Evolutionary conservation across 2,329 filamentous ascomycete species (phyloP).

Genomic region (Cytospora mali): DNA sequence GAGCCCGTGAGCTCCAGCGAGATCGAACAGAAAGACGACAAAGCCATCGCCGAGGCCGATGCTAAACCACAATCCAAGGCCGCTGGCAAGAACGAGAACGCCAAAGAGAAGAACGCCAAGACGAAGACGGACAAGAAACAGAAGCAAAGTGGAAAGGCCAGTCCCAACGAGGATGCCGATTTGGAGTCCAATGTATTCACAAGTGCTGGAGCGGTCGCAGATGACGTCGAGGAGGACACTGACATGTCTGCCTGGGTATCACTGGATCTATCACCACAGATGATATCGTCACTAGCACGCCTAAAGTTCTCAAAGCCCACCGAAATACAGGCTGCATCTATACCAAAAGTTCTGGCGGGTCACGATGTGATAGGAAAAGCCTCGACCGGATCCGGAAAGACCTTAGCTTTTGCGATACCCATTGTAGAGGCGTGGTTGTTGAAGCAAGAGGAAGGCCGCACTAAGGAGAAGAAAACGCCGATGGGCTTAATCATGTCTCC

Average conservation of each 20-base stretch:
- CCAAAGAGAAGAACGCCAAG: conserved; percentile 35
- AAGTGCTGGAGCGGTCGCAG: conserved; percentile 51
- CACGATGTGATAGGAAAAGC: conserved; percentile 96
- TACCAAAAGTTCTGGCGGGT: conserved; percentile 80
- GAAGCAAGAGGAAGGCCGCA: conserved; percentile 42
- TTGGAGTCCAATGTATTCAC: conserved; percentile 55
- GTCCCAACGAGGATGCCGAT: conserved; percentile 43
- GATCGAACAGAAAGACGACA: conserved; percentile 27
- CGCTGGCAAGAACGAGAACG: conserved; percentile 31
- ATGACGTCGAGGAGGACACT: conserved; percentile 58
- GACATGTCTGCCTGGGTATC: conserved; percentile 80
- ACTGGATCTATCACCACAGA: conserved; percentile 71
- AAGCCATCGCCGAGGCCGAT: conserved; percentile 23
- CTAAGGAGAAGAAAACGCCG: conserved; percentile 50
- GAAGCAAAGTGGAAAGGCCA: conserved; percentile 38
- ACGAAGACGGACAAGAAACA: conserved; percentile 36
- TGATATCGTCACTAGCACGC: conserved; percentile 74
- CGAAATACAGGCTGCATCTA: conserved; percentile 75
- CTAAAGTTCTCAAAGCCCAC: conserved; percentile 83
- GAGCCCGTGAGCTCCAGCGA: conserved; percentile 28
- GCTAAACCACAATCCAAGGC: conserved; percentile 29
- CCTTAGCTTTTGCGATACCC: conserved; percentile 89
- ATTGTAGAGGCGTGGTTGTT: conserved; percentile 82
- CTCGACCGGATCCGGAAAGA: conserved; percentile 95
- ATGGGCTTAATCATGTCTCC: conserved; percentile 84